phyloP scores from a whole-genome alignment of 352 stramenopile species.

The Phytophthora palmivora region DNA sequence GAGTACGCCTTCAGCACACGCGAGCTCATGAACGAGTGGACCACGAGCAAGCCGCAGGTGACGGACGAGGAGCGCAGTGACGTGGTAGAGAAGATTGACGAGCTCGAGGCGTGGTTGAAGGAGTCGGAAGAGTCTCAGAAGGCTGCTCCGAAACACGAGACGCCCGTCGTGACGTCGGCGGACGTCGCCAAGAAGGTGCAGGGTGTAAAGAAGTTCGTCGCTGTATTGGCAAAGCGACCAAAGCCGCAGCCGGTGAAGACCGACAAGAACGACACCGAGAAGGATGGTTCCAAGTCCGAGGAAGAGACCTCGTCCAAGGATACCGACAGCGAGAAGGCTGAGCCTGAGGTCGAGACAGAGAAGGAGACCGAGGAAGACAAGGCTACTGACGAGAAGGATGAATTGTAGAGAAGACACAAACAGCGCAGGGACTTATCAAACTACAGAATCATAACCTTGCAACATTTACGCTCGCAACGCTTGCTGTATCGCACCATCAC shows the following conservation, averaged over 20 bases:
- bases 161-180: constrained; percentile 85
- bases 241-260: constrained; percentile 65
- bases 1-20: constrained; percentile 72
- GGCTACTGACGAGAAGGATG: constrained; percentile 49
- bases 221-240: constrained; percentile 79
- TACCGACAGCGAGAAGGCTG: constrained; percentile 34
- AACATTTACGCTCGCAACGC: constrained; percentile 10
- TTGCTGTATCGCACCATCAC: constrained; percentile 10
- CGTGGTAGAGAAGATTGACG: constrained; percentile 86
- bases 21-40: constrained; percentile 71
- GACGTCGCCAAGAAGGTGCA: constrained; percentile 91
- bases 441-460: constrained; percentile 34
- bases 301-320: constrained; percentile 36
- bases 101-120: constrained; percentile 86
- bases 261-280: constrained; percentile 48
- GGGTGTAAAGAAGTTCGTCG: constrained; percentile 85
- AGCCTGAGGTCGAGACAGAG: constrained; percentile 25
- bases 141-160: constrained; percentile 71
- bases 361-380: constrained; percentile 35
- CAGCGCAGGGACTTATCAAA: constrained; percentile 33
- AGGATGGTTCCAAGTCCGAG: constrained; percentile 41
- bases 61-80: constrained; percentile 92
- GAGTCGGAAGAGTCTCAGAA: constrained; percentile 72
- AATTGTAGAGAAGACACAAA: constrained; percentile 60
- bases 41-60: constrained; percentile 77